These are phyloP conservation scores for Fusarium veterinarium DNA, from an alignment of 2,329 filamentous ascomycete species.

Conservation along the genomic window DNA sequence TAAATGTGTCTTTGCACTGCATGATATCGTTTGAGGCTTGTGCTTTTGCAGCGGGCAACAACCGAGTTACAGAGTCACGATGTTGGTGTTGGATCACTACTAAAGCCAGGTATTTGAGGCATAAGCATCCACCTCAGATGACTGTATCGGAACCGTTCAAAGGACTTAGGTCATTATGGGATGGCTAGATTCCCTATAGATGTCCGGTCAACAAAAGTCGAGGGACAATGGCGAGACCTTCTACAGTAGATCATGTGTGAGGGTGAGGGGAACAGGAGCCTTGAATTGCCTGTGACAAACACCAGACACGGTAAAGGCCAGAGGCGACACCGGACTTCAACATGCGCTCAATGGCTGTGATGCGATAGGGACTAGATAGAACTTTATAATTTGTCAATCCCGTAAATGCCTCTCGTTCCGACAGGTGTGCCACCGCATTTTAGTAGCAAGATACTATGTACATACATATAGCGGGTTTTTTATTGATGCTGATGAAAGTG, in stretches of 20 bases:
- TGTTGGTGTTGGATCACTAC: neutral
- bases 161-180: conserved; percentile 37
- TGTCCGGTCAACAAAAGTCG: conserved; percentile 35
- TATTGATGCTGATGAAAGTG: neutral
- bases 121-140: neutral
- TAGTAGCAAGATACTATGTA: conserved; percentile 8
- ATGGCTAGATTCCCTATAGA: conserved; percentile 25
- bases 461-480: conserved; percentile 5
- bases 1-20: neutral
- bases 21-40: conserved; percentile 9
- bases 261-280: conserved; percentile 17
- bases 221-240: conserved; percentile 43
- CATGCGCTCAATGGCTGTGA: conserved; percentile 1
- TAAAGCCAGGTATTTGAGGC: neutral
- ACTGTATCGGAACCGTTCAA: conserved; percentile 16
- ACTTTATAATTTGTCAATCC: conserved; percentile 1
- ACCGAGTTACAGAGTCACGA: neutral
- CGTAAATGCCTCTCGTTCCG: conserved; percentile 19
- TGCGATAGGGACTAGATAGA: neutral
- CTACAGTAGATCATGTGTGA: conserved; percentile 9
- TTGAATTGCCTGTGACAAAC: conserved; percentile 6
- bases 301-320: conserved; percentile 11
- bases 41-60: neutral
- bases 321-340: conserved; percentile 1
- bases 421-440: neutral